Conservation (phyloP, 2,329 filamentous ascomycete species). For the Penicillium sp. region DNA sequence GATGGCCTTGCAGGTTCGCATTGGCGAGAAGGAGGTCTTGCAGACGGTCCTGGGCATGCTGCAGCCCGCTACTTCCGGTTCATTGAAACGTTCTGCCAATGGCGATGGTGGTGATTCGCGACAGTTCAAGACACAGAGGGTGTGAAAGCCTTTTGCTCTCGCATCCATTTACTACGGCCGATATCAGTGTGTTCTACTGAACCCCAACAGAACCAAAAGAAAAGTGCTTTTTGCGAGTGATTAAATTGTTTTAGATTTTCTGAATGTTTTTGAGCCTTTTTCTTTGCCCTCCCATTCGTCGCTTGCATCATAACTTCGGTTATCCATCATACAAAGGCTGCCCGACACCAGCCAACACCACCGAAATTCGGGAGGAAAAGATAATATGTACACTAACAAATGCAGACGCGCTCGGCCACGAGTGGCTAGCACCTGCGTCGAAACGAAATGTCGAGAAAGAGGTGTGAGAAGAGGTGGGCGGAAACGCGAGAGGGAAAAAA, state of each 20-base stretch:
- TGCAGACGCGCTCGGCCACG: slow-evolving; percentile 17
- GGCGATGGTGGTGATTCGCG: slow-evolving; percentile 25
- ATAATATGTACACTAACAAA: slow-evolving; percentile 41
- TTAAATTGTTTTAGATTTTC: slow-evolving; percentile 33
- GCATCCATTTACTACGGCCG: background rate
- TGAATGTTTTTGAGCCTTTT: slow-evolving; percentile 27
- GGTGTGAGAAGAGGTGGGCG: slow-evolving; percentile 7
- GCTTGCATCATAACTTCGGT: slow-evolving; percentile 38
- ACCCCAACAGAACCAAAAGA: slow-evolving; percentile 10
- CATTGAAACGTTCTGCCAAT: slow-evolving; percentile 33
- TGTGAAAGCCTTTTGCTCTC: slow-evolving; percentile 14
- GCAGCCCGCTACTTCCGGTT: slow-evolving; percentile 21
- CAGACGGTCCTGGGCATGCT: slow-evolving; percentile 50
- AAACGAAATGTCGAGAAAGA: slow-evolving; percentile 9
- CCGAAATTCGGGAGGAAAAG: slow-evolving; percentile 18
- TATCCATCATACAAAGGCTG: slow-evolving; percentile 36
- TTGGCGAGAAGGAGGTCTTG: slow-evolving; percentile 70
- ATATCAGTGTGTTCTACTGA: slow-evolving; percentile 7
- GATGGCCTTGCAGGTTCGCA: slow-evolving; percentile 66
- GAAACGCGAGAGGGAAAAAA: slow-evolving; percentile 3
- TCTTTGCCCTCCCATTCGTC: slow-evolving; percentile 25
- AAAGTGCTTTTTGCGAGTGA: slow-evolving; percentile 22
- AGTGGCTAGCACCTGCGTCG: slow-evolving; percentile 14
- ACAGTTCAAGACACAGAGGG: slow-evolving; percentile 28
- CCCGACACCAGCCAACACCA: slow-evolving; percentile 15